Conservation (phyloP, 2,329 filamentous ascomycete species). For the Xylariaceae sp. region DNA sequence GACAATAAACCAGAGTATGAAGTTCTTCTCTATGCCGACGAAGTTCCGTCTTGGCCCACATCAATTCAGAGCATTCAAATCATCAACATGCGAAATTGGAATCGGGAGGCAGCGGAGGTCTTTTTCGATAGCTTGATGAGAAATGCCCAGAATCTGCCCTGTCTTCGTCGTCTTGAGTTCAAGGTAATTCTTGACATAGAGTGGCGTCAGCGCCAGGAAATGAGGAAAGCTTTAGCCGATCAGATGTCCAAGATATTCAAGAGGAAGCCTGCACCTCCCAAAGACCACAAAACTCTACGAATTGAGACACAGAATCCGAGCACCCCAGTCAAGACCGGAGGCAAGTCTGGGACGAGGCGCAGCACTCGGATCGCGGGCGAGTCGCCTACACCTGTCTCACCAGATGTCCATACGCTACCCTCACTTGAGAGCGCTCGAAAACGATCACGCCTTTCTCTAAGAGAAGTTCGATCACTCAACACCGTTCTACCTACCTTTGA, state of each 20-base stretch:
- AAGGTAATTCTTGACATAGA: conserved; percentile 74
- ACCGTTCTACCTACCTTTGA: conserved; percentile 17
- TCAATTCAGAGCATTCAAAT: conserved; percentile 70
- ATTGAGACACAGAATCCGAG: conserved; percentile 3
- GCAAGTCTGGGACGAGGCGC: conserved; percentile 19
- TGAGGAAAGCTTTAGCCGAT: conserved; percentile 74
- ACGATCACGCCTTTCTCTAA: conserved; percentile 15
- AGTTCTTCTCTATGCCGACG: conserved; percentile 56
- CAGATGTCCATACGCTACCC: conserved; percentile 10
- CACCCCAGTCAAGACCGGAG: background rate
- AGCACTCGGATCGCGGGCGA: conserved; percentile 27
- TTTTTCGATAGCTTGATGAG: conserved; percentile 78
- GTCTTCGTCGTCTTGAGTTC: conserved; percentile 67
- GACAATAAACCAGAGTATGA: conserved; percentile 75
- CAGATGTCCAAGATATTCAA: conserved; percentile 63
- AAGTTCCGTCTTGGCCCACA: conserved; percentile 75
- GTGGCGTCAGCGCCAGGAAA: conserved; percentile 77
- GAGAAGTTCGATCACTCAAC: conserved; percentile 18
- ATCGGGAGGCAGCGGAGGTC: conserved; percentile 63
- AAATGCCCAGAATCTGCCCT: conserved; percentile 59
- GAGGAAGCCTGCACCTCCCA: conserved; percentile 19
- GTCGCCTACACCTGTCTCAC: conserved; percentile 13
- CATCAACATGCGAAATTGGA: conserved; percentile 73
- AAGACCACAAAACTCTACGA: conserved; percentile 15
- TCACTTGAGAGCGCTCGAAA: conserved; percentile 9